A percentile compares a stretch with the other conserved stretches of the same genome.
These are phyloP conservation scores for Cubamyces sp. DNA, from an alignment of 768 basidiomycete species.

Conservation along the genomic window DNA sequence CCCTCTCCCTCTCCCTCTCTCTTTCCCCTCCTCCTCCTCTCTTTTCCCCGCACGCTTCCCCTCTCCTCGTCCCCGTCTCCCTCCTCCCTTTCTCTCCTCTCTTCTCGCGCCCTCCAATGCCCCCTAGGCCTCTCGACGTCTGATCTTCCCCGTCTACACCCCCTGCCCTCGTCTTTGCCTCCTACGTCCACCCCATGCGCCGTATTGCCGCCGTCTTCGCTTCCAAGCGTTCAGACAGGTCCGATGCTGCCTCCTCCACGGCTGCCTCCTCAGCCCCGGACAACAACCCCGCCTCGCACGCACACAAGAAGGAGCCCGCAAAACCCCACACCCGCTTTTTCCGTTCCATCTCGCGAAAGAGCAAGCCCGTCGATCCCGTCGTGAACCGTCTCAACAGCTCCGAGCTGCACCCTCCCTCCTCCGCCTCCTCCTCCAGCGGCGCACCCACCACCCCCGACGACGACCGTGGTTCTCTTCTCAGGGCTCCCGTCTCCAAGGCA, in stretches of 20 bases:
- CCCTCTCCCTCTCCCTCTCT: constrained; percentile 16
- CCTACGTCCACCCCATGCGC: constrained; percentile 21
- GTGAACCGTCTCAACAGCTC: constrained; percentile 38
- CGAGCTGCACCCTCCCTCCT: constrained; percentile 30
- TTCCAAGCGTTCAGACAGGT: constrained; percentile 46
- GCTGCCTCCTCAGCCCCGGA: constrained; percentile 24
- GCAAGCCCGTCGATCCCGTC: constrained; percentile 35
- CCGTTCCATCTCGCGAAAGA: constrained; percentile 33
- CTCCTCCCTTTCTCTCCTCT: neutral
- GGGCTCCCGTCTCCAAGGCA: constrained; percentile 20
- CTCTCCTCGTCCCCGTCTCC: constrained; percentile 7
- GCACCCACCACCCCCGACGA: constrained; percentile 64
- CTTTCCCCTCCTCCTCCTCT: constrained; percentile 10
- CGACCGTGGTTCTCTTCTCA: constrained; percentile 22
- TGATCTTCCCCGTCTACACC: constrained; percentile 16
- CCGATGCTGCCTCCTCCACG: constrained; percentile 33
- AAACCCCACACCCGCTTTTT: constrained; percentile 31
- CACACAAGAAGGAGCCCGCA: constrained; percentile 12
- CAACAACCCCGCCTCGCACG: constrained; percentile 10
- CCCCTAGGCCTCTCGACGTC: constrained; percentile 9
- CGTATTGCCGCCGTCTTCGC: constrained; percentile 58
- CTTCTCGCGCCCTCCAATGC: constrained; percentile 21
- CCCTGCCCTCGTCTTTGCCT: neutral
- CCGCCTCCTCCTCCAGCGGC: constrained; percentile 64
- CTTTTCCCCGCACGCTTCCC: constrained; percentile 17